A percentile compares a stretch with the other conserved stretches of the same genome.
Evolutionary conservation across 75 land plant species (phyloP).

Genomic region (Adiantum capillusveneris): DNA sequence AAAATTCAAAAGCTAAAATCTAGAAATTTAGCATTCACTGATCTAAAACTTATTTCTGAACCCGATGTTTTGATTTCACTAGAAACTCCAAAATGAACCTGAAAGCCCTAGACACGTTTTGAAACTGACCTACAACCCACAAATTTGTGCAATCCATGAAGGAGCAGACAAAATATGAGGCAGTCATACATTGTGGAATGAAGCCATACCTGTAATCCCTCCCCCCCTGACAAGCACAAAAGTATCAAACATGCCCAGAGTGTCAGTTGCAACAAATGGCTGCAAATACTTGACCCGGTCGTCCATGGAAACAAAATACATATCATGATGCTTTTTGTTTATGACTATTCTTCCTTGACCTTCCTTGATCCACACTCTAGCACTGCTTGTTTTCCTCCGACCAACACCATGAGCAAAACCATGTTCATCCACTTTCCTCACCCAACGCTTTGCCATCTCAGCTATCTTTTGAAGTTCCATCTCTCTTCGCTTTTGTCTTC

Average conservation of each 20-base stretch:
- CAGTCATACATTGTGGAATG: neutral
- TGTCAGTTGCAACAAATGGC: conserved; percentile 72
- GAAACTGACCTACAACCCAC: no score
- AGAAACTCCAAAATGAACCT: no score
- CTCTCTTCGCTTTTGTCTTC: conserved; percentile 53
- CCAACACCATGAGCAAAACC: conserved; percentile 94
- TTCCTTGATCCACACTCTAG: conserved; percentile 80
- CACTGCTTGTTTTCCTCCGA: conserved; percentile 80
- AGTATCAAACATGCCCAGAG: conserved; percentile 78
- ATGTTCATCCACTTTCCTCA: conserved; percentile 65
- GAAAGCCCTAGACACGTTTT: no score
- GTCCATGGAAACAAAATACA: conserved; percentile 69
- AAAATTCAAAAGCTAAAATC: no score
- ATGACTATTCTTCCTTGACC: conserved; percentile 70
- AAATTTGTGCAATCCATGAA: no score
- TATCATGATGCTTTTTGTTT: conserved; percentile 69
- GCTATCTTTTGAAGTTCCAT: conserved; percentile 65
- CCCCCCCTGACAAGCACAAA: conserved; percentile 86
- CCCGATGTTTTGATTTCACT: no score
- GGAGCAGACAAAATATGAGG: no score
- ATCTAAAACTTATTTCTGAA: no score
- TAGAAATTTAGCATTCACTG: no score
- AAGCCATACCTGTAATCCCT: conserved; percentile 59
- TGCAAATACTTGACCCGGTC: conserved; percentile 73
- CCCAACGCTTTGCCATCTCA: conserved; percentile 61